A percentile compares a stretch with the other conserved stretches of the same genome.
phyloP scores from a whole-genome alignment of 2,329 filamentous ascomycete species.

The Ophiostoma novo-ulmi region DNA sequence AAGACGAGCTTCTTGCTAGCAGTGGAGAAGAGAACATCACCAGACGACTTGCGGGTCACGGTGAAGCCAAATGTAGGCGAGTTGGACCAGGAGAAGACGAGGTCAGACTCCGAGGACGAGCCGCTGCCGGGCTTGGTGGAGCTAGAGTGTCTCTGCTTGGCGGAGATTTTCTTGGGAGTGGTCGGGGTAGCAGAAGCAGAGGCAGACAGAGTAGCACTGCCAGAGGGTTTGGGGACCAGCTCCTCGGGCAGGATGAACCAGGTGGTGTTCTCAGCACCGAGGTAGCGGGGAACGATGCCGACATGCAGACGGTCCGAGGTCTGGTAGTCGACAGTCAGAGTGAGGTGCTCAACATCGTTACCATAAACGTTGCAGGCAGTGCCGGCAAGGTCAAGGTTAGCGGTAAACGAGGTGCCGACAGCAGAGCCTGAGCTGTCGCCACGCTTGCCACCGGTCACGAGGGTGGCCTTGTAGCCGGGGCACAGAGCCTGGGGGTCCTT shows the following conservation, averaged over 20 bases:
- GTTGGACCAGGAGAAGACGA: constrained; percentile 38
- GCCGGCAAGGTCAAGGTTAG: constrained; percentile 65
- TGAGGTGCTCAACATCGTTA: constrained; percentile 62
- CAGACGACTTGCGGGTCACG: constrained; percentile 36
- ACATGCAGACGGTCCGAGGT: constrained; percentile 58
- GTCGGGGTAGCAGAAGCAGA: not conserved
- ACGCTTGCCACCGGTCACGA: constrained; percentile 40
- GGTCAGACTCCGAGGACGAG: not conserved
- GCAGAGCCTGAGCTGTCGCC: constrained; percentile 7
- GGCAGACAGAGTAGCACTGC: constrained; percentile 9
- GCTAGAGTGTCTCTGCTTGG: constrained; percentile 2
- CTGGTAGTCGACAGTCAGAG: constrained; percentile 54
- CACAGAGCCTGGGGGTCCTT: constrained; percentile 60
- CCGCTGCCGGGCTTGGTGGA: not conserved
- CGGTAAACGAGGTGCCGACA: constrained; percentile 49
- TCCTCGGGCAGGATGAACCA: constrained; percentile 63
- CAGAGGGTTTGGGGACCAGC: constrained; percentile 53
- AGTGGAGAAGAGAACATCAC: constrained; percentile 63
- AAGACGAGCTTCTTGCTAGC: constrained; percentile 63
- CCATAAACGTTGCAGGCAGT: constrained; percentile 72
- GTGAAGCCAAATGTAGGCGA: constrained; percentile 47
- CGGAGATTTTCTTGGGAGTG: constrained; percentile 4
- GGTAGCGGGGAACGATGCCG: constrained; percentile 60
- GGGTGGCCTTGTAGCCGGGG: constrained; percentile 62
- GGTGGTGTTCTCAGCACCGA: constrained; percentile 56